Conservation (phyloP, 2,329 filamentous ascomycete genomes). For the Cryphonectria naterciae region DNA sequence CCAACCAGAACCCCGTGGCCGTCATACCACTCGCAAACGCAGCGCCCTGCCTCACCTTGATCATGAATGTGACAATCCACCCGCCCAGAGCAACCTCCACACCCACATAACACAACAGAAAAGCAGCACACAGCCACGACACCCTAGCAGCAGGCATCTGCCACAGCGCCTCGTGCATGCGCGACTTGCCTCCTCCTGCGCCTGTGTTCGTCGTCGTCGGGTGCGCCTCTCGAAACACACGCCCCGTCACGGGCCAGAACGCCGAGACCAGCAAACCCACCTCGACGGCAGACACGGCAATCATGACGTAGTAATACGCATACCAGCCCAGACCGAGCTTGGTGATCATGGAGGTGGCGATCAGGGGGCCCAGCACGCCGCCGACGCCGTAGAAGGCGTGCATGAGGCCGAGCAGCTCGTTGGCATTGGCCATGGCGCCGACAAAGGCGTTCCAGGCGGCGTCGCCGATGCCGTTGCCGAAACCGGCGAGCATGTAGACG, state of each 20-base stretch:
- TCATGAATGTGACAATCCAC: conserved; percentile 87
- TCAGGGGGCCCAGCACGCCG: conserved; percentile 69
- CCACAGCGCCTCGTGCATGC: conserved; percentile 46
- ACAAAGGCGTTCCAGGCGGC: conserved; percentile 58
- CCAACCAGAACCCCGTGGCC: conserved; percentile 81
- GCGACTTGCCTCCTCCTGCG: conserved; percentile 34
- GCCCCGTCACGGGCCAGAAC: conserved; percentile 64
- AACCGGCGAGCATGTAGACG: conserved; percentile 68
- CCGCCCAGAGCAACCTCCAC: conserved; percentile 76
- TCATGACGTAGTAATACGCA: conserved; percentile 71
- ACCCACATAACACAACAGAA: conserved; percentile 77
- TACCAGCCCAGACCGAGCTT: conserved; percentile 67
- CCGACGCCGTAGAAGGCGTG: conserved; percentile 72
- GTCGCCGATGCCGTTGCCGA: conserved; percentile 70
- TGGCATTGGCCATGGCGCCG: conserved; percentile 70
- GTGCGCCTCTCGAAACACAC: conserved; percentile 52
- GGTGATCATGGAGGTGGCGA: conserved; percentile 72
- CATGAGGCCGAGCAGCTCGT: conserved; percentile 70
- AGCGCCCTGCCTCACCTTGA: conserved; percentile 69
- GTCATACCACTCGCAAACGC: conserved; percentile 74
- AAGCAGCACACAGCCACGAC: conserved; percentile 72
- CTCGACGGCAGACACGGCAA: conserved; percentile 60
- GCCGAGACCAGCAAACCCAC: conserved; percentile 50
- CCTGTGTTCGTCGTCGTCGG: conserved; percentile 30
- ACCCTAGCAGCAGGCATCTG: conserved; percentile 51